Evolutionary conservation across 257 asterid genomes (phyloP).

Genomic region (Solanum corneliomulleri): DNA sequence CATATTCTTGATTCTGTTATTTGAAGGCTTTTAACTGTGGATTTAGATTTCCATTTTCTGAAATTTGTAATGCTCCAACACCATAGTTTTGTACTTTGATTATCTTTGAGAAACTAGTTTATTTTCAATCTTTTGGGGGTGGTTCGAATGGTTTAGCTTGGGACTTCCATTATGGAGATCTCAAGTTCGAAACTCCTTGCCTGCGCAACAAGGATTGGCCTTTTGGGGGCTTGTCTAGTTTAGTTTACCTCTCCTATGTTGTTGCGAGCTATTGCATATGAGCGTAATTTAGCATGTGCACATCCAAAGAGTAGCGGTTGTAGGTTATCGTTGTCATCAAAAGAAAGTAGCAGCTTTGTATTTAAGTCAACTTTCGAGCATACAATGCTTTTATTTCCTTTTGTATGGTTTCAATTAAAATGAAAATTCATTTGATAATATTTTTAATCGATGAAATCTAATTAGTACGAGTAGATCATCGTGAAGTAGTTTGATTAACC

Average conservation of each 20-base stretch:
- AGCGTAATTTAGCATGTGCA: background rate
- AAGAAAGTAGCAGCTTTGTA: background rate
- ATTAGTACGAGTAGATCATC: background rate
- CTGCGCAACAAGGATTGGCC: background rate
- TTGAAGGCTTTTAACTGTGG: background rate
- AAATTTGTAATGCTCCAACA: background rate
- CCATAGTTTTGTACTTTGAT: background rate
- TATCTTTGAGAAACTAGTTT: background rate
- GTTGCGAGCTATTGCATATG: background rate
- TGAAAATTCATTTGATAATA: background rate
- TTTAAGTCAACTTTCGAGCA: background rate
- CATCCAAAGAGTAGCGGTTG: background rate
- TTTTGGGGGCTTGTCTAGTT: background rate
- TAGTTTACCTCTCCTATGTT: background rate
- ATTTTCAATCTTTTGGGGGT: background rate
- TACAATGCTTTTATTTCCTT: background rate
- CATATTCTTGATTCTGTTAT: background rate
- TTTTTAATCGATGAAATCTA: background rate
- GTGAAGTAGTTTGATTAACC: background rate
- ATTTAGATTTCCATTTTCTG: background rate
- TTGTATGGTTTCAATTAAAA: background rate
- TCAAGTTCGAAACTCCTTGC: background rate
- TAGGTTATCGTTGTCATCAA: background rate
- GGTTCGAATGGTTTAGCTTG: background rate
- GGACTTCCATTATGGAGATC: background rate